Evolutionary conservation across 1,284 basidiomycete species (phyloP).

Genomic region (Moniliophthora roreri): DNA sequence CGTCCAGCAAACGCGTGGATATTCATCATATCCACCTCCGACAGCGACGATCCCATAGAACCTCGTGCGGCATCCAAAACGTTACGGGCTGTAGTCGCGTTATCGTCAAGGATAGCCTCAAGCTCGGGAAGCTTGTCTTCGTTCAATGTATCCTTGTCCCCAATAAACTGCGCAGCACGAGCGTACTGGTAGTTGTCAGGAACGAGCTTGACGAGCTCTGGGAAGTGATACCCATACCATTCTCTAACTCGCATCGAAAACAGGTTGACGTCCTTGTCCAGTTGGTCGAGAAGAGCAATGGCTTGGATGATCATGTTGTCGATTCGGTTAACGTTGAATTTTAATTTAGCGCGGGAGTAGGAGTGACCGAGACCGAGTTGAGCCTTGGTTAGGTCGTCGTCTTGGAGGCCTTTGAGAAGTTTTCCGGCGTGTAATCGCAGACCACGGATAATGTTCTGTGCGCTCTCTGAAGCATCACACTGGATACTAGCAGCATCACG

Average conservation of each 20-base stretch:
- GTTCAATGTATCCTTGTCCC: constrained; percentile 80
- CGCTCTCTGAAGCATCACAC: constrained; percentile 87
- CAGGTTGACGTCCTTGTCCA: constrained; percentile 99
- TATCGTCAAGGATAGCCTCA: constrained; percentile 83
- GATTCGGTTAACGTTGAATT: constrained; percentile 99
- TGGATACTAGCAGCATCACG: constrained; percentile 76
- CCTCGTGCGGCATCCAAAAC: constrained; percentile 92
- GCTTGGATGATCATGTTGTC: constrained; percentile 99
- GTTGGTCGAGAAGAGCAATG: constrained; percentile 96
- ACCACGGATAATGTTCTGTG: constrained; percentile 90
- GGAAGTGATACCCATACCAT: constrained; percentile 99
- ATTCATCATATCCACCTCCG: constrained; percentile 95
- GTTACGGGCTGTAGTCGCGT: constrained; percentile 88
- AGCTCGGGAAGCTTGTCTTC: constrained; percentile 84
- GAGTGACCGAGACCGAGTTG: constrained; percentile 98
- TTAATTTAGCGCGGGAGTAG: constrained; percentile 97
- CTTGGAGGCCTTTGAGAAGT: constrained; percentile 87
- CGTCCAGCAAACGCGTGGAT: constrained; percentile 91
- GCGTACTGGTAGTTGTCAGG: constrained; percentile 97
- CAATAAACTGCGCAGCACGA: constrained; percentile 84
- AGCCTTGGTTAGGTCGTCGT: constrained; percentile 88
- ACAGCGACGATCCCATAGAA: constrained; percentile 94
- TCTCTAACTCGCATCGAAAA: constrained; percentile 98
- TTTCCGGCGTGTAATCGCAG: constrained; percentile 92
- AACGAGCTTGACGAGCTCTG: constrained; percentile 93